Base-by-base conservation (phyloP, 2,329 filamentous ascomycete species). In the Apiospora aurea region DNA sequence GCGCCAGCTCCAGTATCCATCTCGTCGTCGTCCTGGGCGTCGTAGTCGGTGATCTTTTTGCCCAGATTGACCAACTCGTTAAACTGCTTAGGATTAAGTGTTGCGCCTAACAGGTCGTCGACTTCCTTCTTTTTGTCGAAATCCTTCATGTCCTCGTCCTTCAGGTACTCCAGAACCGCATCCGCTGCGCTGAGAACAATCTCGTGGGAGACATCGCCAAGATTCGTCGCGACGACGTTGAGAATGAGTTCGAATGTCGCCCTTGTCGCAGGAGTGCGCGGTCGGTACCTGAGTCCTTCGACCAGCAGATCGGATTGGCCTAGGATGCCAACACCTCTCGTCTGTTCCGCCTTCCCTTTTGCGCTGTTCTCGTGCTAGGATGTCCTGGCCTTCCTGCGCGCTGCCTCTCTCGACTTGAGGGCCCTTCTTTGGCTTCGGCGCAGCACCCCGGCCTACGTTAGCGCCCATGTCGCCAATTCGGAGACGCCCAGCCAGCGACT, bases 11-110 rank as follows among this genome's bases (percentile, higher is more conserved):
- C 92, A 77, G 92, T 91, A 43, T 90, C 92, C 86, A 94, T 93
- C 72, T 95, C 92, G 75, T 97, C 96, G 74, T 98, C 96, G 75
- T 98, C 96, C 80, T 98, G 95, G 51, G 94, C 94, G 82, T 98
- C 94, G 82, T 98, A 99, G 81, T 99, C 96, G 69, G 96, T 99
- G 75, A 99, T 97, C 84, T 99, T 99, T 86, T 99, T 99, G 75
- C 95, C 94, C 61, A 99, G 85, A 80, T 98, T 99, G 71, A 98
- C 92, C 76, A 99, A 85, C 84, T 98, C 96, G 80, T 98, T 98
- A 85, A 98, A 99, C 81, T 97, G 92, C 80, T 98, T 97, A 1
- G 94, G 90, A 68, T 88, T 92, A 85, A 98, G 89, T 0, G 91
- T 91, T 47, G 89, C 89, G n/a, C 96, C 96, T 57, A 99, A 83